A percentile compares a stretch with the other conserved stretches of the same genome.
These are phyloP conservation scores for Neltuma alba DNA, from an alignment of 306 rosid genomes.

Conservation along the genomic window DNA sequence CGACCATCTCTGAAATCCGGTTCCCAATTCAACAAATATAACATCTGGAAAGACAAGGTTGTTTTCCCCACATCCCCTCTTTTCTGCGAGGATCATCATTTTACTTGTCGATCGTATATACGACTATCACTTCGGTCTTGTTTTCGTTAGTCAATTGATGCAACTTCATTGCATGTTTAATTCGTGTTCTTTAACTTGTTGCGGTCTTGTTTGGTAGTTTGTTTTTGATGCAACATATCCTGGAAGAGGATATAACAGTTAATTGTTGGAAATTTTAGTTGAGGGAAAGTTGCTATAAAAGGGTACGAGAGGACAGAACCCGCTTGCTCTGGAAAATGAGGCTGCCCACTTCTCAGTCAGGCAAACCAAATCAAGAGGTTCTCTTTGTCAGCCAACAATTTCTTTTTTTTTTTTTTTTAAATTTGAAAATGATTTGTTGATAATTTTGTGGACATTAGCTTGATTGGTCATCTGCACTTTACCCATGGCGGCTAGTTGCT, in stretches of 20 bases:
- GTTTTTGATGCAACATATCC: background rate
- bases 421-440: background rate
- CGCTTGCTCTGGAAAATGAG: conserved; percentile 84
- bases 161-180: background rate
- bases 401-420: background rate
- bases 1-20: conserved; percentile 57
- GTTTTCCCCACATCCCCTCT: background rate
- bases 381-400: background rate
- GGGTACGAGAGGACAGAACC: conserved; percentile 72
- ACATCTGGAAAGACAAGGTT: conserved; percentile 76
- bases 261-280: conserved; percentile 44
- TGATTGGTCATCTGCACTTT: background rate
- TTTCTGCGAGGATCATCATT: background rate
- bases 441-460: background rate
- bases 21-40: conserved; percentile 49
- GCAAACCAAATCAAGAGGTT: conserved; percentile 47
- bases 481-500: background rate
- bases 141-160: background rate
- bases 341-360: conserved; percentile 41
- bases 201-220: background rate
- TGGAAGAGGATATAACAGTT: background rate
- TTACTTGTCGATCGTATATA: background rate
- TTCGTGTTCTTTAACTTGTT: background rate
- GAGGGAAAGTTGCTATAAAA: conserved; percentile 74
- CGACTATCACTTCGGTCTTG: background rate